Evolutionary conservation across 2,329 filamentous ascomycete genomes (phyloP), one percentile per base, ranked within the genome.

Genomic region (Fusarium redolens): DNA sequence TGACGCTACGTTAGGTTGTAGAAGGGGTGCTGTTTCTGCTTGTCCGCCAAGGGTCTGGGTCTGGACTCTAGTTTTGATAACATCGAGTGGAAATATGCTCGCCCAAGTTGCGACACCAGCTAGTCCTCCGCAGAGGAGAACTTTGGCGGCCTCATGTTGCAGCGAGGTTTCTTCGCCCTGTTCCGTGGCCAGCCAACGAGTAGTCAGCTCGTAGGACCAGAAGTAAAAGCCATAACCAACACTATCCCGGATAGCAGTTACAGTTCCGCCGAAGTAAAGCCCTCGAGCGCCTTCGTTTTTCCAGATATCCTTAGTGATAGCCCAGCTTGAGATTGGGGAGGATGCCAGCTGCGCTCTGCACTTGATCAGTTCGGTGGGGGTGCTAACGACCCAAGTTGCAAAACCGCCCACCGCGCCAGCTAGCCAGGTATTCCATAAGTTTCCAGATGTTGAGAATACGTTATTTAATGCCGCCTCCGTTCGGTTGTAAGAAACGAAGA

Each of bases 171-270:
- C 73, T 18, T 75, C 60, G 15, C 65, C 66, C 20, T 64, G 44
- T 13, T 65, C 66, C 11, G 72, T 57, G 7, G 82, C 83, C 22
- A 84, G 84, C 81, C 91, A 85, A 60, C 85, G 84, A 40, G 92
- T 94, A 72, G 87, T 90, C 65, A 95, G 84, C 81, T 97, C 93
- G 79, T 98, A 98, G 2, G 92, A 92, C 93, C 93, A 97, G 81
- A 98, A 98, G 79, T 98, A 98, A 81, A 98, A 98, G 0, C 95
- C 96, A 82, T 98, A 98, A n/a, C 96, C 96, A 61, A 98, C 89
- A 65, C 92, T 92, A 82, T 98, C 96, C 55, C 96, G 88, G 44
- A 96, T 79, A 59, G 92, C 93, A 1, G 96, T 98, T 20, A 98
- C 90, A 1, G 84, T 86, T 25, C 96, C 96, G 25, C 95, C 96